Evolutionary conservation across 176 grass and related monocot species (phyloP).

Genomic region (Hsuehochloa calcarea): DNA sequence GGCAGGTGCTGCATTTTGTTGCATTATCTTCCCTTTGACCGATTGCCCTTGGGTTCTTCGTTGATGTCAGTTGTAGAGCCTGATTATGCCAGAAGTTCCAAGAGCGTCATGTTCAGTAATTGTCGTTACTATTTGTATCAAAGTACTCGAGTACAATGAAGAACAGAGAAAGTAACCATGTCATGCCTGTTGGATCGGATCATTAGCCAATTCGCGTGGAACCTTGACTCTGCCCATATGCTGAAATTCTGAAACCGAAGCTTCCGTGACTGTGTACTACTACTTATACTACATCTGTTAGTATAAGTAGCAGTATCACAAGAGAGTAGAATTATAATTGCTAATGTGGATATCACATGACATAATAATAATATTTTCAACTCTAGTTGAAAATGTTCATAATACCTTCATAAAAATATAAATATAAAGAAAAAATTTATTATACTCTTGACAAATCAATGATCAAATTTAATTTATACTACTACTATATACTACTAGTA

Average conservation of each 20-base stretch:
- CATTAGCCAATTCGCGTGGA: not conserved
- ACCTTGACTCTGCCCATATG: not conserved
- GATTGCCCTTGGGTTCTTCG: not conserved
- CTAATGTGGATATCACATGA: too few relatives aligned
- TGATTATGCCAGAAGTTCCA: not conserved
- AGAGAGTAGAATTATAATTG: too few relatives aligned
- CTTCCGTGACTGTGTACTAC: not conserved
- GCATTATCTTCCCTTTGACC: not conserved
- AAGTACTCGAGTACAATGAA: not conserved
- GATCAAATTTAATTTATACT: too few relatives aligned
- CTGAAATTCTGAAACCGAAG: not conserved
- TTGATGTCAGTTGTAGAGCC: not conserved
- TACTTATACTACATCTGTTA: too few relatives aligned
- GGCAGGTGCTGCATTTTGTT: not conserved
- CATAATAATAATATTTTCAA: too few relatives aligned
- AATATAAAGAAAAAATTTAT: too few relatives aligned
- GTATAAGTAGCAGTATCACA: too few relatives aligned
- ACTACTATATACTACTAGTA: too few relatives aligned
- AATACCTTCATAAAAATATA: too few relatives aligned
- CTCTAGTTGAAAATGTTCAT: too few relatives aligned
- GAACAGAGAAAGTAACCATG: not conserved
- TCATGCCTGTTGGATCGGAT: not conserved
- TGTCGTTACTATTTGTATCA: not conserved
- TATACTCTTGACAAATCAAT: too few relatives aligned
- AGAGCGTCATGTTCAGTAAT: not conserved